These are phyloP conservation scores for Russula dissimulans DNA, from an alignment of 768 basidiomycete genomes.

Conservation along the genomic window DNA sequence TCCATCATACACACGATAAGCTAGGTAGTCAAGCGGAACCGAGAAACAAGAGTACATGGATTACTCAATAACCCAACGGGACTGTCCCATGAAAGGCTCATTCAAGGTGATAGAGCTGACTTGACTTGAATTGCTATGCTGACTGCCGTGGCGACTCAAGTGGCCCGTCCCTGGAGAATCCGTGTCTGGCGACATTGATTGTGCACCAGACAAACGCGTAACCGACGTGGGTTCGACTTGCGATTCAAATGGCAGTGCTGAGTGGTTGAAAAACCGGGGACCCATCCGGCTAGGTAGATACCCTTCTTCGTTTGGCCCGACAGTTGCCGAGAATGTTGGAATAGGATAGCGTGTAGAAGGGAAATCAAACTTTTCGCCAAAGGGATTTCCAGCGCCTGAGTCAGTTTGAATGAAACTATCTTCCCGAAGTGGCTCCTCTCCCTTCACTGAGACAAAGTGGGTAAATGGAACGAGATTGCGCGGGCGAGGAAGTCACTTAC, in stretches of 20 bases:
- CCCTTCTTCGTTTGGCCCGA: conserved; percentile 29
- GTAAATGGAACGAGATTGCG: neutral
- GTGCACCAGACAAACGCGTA: neutral
- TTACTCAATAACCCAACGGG: conserved; percentile 54
- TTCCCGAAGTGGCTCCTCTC: conserved; percentile 41
- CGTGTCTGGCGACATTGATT: neutral
- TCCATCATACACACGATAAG: neutral
- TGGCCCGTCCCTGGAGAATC: neutral
- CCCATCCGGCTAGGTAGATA: conserved; percentile 33
- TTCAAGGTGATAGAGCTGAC: conserved; percentile 22
- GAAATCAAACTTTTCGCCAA: conserved; percentile 48
- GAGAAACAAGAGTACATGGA: neutral
- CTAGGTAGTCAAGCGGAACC: neutral
- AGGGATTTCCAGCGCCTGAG: conserved; percentile 26
- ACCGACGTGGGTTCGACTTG: conserved; percentile 2
- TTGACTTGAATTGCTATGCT: conserved; percentile 32
- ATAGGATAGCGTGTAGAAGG: conserved; percentile 43
- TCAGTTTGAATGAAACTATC: conserved; percentile 32
- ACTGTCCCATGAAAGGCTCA: conserved; percentile 17
- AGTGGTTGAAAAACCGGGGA: conserved; percentile 40
- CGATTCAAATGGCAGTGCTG: conserved; percentile 23
- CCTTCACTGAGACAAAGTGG: conserved; percentile 37
- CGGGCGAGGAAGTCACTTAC: conserved; percentile 34
- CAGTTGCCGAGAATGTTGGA: conserved; percentile 43
- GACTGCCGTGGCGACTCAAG: conserved; percentile 31